Percentiles rank a stretch among this genome's conserved stretches.
phyloP scores from a whole-genome alignment of 1,139 yeast species.

The Kodamaea sp. region DNA sequence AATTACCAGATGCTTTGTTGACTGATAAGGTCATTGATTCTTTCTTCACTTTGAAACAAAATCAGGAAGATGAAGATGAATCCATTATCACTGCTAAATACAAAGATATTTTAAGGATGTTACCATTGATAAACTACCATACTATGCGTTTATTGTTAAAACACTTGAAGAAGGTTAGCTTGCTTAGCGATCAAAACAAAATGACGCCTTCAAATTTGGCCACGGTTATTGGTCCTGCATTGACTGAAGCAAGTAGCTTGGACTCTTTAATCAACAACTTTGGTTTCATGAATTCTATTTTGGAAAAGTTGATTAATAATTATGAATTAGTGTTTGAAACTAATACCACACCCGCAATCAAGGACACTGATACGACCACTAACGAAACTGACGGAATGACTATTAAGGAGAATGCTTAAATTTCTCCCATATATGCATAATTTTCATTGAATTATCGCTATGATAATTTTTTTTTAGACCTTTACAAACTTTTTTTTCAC shows the following conservation, averaged over 20 bases:
- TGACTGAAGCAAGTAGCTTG: constrained; percentile 54
- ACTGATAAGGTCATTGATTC: constrained; percentile 51
- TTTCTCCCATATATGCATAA: background rate
- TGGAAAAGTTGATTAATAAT: constrained; percentile 48
- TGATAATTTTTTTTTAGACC: constrained; percentile 1
- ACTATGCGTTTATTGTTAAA: constrained; percentile 62
- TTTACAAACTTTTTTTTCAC: constrained; percentile 1
- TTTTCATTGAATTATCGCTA: background rate
- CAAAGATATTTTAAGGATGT: constrained; percentile 38
- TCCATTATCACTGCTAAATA: constrained; percentile 33
- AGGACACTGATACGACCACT: constrained; percentile 1
- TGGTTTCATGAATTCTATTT: constrained; percentile 53
- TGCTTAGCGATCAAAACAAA: constrained; percentile 58
- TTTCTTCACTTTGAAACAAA: constrained; percentile 41
- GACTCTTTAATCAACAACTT: constrained; percentile 48
- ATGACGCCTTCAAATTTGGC: constrained; percentile 82
- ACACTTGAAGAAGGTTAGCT: constrained; percentile 65
- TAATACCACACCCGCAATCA: constrained; percentile 1
- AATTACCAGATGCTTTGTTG: constrained; percentile 82
- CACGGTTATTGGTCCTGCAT: constrained; percentile 66
- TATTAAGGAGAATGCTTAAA: constrained; percentile 1
- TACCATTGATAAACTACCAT: constrained; percentile 66
- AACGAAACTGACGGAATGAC: constrained; percentile 5
- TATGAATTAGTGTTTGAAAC: constrained; percentile 38
- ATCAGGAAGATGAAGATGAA: constrained; percentile 23